Conservation (phyloP, 257 asterid species). For the Lavandula angustifolia region DNA sequence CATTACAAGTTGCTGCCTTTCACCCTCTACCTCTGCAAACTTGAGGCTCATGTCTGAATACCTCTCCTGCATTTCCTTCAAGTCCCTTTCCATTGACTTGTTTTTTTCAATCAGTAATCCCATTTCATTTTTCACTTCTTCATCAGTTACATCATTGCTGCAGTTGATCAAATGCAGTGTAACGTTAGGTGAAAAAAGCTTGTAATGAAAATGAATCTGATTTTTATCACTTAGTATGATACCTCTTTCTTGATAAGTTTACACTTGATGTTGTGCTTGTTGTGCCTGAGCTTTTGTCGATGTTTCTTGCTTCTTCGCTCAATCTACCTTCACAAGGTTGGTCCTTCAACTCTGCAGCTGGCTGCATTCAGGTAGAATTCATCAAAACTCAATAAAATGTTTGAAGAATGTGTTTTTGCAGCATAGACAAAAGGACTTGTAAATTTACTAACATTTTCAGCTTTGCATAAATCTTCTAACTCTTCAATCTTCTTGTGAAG, state of each 20-base stretch:
- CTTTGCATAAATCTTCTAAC: constrained; percentile 38
- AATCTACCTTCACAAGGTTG: constrained; percentile 18
- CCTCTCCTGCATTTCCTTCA: constrained; percentile 87
- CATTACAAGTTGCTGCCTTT: constrained; percentile 89
- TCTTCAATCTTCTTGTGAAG: constrained; percentile 65
- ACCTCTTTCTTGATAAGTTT: constrained; percentile 24
- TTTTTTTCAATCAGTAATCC: constrained; percentile 51
- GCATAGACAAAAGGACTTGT: not conserved
- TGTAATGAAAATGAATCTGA: not conserved
- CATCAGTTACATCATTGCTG: constrained; percentile 15
- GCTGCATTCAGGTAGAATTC: constrained; percentile 37
- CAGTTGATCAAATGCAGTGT: constrained; percentile 10
- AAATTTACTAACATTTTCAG: constrained; percentile 45
- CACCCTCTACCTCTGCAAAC: constrained; percentile 97
- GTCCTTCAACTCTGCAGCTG: constrained; percentile 26
- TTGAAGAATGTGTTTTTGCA: not conserved
- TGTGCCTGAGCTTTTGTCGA: not conserved
- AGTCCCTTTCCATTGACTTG: constrained; percentile 62
- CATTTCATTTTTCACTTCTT: constrained; percentile 41
- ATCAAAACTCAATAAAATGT: not conserved
- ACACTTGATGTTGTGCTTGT: not conserved
- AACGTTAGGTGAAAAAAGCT: constrained; percentile 12
- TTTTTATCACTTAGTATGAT: not conserved
- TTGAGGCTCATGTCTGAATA: constrained; percentile 86
- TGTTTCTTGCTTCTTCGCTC: constrained; percentile 11